Base-by-base conservation (phyloP, 2,329 filamentous ascomycete genomes). In the Curvularia sp. region DNA sequence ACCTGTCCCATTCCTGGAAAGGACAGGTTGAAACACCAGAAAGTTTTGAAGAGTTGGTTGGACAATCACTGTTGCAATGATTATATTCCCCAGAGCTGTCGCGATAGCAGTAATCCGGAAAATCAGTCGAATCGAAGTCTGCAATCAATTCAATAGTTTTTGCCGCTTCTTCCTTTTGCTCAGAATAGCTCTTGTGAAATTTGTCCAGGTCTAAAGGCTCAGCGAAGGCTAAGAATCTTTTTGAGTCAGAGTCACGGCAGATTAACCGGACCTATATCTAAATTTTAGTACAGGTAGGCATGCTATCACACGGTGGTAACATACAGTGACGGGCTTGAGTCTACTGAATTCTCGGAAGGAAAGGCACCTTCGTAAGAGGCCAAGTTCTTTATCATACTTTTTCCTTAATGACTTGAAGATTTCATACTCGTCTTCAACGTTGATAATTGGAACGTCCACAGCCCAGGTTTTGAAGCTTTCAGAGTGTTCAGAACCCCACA, bases 311-410 rank as follows among this genome's bases (percentile, higher is more conserved):
- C 13, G 27, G 13, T 23, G 8, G 2, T 3, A 13, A 42, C 36
- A 32, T 27, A 51, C 49, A 34, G 49, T 34, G 3, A 43, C 49
- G 7, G 49, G 49, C 25, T 30, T 51, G 36, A 51, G 23, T 34
- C 18, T 32, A 10, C 15, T 42, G 7, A 51, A 51, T 19, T 4
- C 43, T 25, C 6, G 27, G 1, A 42, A 34, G 13, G 38, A 25
- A n/a, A 42, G 27, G 4, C 2, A 51, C 8, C 19, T 51, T 51
- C 19, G n/a, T 8, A 19, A 25, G 27, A 51, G n/a, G 27, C 27
- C 38, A 43, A 51, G 38, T 18, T 25, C 27, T 32, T 15, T 13
- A 6, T 25, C 5, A 25, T 51, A 51, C 27, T 13, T 25, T 12
- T 23, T 25, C 2, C 12, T 18, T 9, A 51, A 51, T 6, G 4